phyloP scores from a whole-genome alignment of 139 green algal species.

The Zygnema circumcarinatum region DNA sequence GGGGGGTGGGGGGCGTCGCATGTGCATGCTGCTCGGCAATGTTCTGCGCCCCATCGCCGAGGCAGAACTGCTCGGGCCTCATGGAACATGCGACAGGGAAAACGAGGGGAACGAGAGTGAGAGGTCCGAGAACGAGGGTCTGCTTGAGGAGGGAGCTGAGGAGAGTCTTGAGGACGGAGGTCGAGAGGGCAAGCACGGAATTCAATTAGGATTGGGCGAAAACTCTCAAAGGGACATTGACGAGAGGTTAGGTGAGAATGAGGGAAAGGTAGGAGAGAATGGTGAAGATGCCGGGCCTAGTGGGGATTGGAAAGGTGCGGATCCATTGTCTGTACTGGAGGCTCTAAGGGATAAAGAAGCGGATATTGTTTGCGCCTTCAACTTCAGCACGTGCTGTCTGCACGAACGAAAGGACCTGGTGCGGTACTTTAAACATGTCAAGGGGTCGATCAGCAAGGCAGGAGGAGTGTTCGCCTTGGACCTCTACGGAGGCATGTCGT shows the following conservation, averaged over 20 bases:
- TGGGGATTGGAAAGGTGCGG: background rate
- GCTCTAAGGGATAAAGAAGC: background rate
- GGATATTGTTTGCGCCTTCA: conserved; percentile 58
- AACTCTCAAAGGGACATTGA: background rate
- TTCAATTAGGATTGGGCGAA: background rate
- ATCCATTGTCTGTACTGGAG: background rate
- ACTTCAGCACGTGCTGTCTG: conserved; percentile 58
- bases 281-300: background rate
- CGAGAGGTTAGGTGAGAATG: background rate
- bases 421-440: conserved; percentile 33
- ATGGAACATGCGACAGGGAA: background rate
- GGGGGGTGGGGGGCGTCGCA: background rate
- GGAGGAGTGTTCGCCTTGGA: conserved; percentile 57
- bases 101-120: background rate
- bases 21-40: conserved; percentile 47
- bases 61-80: background rate
- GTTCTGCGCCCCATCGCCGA: conserved; percentile 37
- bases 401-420: conserved; percentile 31
- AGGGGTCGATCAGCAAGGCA: background rate
- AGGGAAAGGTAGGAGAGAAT: background rate
- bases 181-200: background rate
- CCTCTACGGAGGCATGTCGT: conserved; percentile 50
- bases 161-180: background rate
- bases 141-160: background rate
- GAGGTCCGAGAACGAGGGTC: background rate